Evolutionary conservation across 495 filamentous ascomycete species (phyloP).

Genomic region (Daldinia bambusicola): DNA sequence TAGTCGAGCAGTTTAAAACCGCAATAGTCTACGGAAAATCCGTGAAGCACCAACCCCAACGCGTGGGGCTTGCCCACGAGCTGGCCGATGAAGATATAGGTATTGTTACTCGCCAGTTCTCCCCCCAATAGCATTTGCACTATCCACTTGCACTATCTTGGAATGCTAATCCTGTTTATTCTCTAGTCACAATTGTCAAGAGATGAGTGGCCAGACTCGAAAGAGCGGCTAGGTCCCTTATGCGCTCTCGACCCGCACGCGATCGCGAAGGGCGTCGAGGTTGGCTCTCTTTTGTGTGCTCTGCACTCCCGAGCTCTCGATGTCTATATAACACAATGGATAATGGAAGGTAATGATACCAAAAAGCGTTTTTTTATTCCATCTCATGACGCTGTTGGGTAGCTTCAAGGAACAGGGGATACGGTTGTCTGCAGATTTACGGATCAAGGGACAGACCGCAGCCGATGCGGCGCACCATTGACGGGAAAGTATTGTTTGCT

Average conservation of each 20-base stretch:
- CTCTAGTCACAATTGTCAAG: constrained; percentile 91
- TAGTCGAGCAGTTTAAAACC: constrained; percentile 93
- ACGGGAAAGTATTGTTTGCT: constrained; percentile 45
- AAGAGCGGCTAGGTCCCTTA: constrained; percentile 32
- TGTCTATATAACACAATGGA: constrained; percentile 27
- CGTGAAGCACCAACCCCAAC: constrained; percentile 98
- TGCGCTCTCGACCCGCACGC: constrained; percentile 28
- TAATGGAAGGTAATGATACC: constrained; percentile 25
- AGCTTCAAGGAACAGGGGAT: constrained; percentile 44
- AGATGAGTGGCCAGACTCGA: constrained; percentile 65
- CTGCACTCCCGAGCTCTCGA: constrained; percentile 32
- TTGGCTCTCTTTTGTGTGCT: constrained; percentile 24
- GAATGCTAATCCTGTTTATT: constrained; percentile 45
- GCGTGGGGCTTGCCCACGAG: constrained; percentile 91
- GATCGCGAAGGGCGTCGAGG: constrained; percentile 21
- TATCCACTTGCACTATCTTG: constrained; percentile 10
- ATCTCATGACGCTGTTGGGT: constrained; percentile 47
- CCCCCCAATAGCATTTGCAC: neutral
- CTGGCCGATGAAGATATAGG: constrained; percentile 97
- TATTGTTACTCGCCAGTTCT: constrained; percentile 53
- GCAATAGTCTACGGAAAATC: constrained; percentile 97
- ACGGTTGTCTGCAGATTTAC: constrained; percentile 48
- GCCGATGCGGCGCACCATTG: constrained; percentile 49
- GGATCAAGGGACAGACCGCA: constrained; percentile 49
- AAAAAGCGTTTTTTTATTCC: constrained; percentile 18